Base-by-base conservation (phyloP, 139 green algal species). In the Ettlia oleoabundans region DNA sequence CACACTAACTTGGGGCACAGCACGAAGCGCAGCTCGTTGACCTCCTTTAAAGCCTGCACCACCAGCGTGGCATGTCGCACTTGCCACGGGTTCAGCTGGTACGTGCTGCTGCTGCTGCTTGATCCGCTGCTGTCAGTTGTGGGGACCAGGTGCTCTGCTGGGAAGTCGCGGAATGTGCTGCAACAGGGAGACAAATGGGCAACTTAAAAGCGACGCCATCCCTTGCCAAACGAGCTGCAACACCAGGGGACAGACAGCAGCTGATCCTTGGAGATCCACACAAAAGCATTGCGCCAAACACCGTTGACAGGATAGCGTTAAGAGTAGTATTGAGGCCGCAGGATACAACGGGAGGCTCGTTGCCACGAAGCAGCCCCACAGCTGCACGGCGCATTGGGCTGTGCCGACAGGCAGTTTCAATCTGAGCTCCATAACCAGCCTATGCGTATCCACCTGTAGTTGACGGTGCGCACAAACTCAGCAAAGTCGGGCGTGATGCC, bases 11-110 rank as follows among this genome's bases (percentile, higher is more conserved):
- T 96, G 5, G 93, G 93, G 78, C 90, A 95, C 35, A 97, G 86
- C 69, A 95, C 91, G 55, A 92, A 97, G 32, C 93, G 89, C 84
- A 97, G 88, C 78, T 96, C 89, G 75, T 97, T 88, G 65, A 97
- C 87, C 70, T 96, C 89, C 52, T 94, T 89, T 9, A 88, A 88
- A 18, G 70, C 55, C 51, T 84, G 70, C 19, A 94, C 82, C 55
- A 95, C 76, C 69, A 97, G 85, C 66, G 89, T 82, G 28, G 92
- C 93, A 73, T 97, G 93, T 15, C 75, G 84, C 62, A 93, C 80
- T 64, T 94, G 91, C 92, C 92, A 96, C 28, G 86, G 74, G 64
- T 76, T 95, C 7, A 95, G 82, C 41, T 47, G 55, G 55, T 83
- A 64, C 1, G 24, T n/a, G 41, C 72, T 22, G 72, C 51, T 62